Base-by-base conservation (phyloP, 1,284 basidiomycete genomes). In the Apiotrichum gracile region DNA sequence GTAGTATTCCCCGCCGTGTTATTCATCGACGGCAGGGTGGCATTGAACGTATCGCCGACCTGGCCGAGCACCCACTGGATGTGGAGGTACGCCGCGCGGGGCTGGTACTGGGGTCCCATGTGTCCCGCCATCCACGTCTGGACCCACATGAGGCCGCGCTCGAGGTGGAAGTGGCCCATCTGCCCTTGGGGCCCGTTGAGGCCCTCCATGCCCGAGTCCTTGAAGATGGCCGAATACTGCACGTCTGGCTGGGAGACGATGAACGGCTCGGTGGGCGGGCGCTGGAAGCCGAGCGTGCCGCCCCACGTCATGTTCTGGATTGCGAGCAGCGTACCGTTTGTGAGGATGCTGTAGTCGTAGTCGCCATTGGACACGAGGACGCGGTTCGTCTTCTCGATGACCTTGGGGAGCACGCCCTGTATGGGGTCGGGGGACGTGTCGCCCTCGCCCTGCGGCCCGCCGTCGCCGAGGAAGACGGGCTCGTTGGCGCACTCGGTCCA, bases 331-430 rank as follows among this genome's bases (percentile, higher is more conserved):
- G 62, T 64, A 37, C 47, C 50, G 43, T 58, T 49, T 4, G 49
- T 52, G 9, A 52, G 46, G 26, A 54, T 38, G 31, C 31, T 31
- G 31, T 31, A 31, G 31, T 31, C 31, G 26, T 22, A 61, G 29
- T 66, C 62, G 35, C 87, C 87, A 57, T 88, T 86, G 5, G 82
- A 78, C 52, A 88, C 82, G 14, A 88, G 83, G 4, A 79, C 80
- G 44, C 85, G 78, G 55, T 82, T 77, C 68, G 79, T 87, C 76
- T 84, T 86, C 73, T 87, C 85, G 55, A 64, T 62, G 24, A 64
- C 59, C 43, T 57, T 47, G 8, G 63, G 63, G 13, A 64, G 54
- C 16, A 56, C 61, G 21, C 41, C 29, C 43, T 62, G 57, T 37
- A 62, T 62, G 9, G 85, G 79, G 3, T 85, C 85, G 4, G 79